phyloP scores from a whole-genome alignment of 2,329 filamentous ascomycete species.

The Diaporthe humulicola region DNA sequence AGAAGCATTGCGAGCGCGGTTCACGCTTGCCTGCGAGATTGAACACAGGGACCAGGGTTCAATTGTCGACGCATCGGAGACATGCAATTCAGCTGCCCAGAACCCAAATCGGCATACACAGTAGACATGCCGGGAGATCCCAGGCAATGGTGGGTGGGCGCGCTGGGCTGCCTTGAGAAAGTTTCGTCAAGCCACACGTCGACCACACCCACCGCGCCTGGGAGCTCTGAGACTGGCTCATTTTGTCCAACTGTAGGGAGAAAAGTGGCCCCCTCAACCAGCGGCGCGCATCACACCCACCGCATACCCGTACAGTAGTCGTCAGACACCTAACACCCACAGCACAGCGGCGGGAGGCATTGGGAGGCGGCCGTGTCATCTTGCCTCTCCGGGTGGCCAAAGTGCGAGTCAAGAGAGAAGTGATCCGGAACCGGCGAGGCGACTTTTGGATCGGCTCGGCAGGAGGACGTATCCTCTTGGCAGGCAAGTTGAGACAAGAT shows the following conservation, averaged over 20 bases:
- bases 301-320: slow-evolving; percentile 13
- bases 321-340: slow-evolving; percentile 9
- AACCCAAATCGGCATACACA: slow-evolving; percentile 22
- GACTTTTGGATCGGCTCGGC: slow-evolving; percentile 21
- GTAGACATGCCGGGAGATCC: slow-evolving; percentile 32
- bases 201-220: slow-evolving; percentile 18
- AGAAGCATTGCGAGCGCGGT: slow-evolving; percentile 19
- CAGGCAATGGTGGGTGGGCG: slow-evolving; percentile 12
- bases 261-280: slow-evolving; percentile 27
- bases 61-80: slow-evolving; percentile 5
- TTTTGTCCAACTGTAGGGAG: slow-evolving; percentile 25
- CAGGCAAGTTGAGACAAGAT: slow-evolving; percentile 31
- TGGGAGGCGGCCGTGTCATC: slow-evolving; percentile 15
- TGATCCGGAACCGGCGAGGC: slow-evolving; percentile 35
- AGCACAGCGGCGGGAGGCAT: slow-evolving; percentile 1
- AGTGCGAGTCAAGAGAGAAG: slow-evolving; percentile 30
- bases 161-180: slow-evolving; percentile 25
- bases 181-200: slow-evolving; percentile 27
- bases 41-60: slow-evolving; percentile 27
- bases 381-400: slow-evolving; percentile 28
- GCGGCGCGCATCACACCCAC: slow-evolving; percentile 23
- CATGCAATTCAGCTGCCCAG: slow-evolving; percentile 27
- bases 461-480: slow-evolving; percentile 14
- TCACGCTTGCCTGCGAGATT: slow-evolving; percentile 23
- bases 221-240: slow-evolving; percentile 30